A percentile compares a stretch with the other conserved stretches of the same genome.
These are phyloP conservation scores for Cadophora malorum DNA, from an alignment of 2,329 filamentous ascomycete genomes.

Conservation along the genomic window DNA sequence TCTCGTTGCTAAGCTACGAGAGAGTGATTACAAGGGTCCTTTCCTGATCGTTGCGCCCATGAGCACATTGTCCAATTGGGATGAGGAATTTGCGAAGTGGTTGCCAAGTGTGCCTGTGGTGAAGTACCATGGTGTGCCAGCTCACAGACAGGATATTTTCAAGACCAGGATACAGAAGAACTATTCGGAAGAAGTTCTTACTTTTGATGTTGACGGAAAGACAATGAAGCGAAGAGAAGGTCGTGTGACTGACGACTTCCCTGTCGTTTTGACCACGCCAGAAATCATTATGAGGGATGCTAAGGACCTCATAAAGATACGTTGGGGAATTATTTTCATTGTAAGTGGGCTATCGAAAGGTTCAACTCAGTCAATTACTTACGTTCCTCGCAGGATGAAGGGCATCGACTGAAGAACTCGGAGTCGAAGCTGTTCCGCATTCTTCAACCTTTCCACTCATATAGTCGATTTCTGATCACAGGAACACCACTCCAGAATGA, in stretches of 20 bases:
- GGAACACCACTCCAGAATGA: slow-evolving; percentile 97
- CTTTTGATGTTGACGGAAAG: slow-evolving; percentile 22
- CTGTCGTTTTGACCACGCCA: slow-evolving; percentile 92
- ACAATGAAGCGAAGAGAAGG: slow-evolving; percentile 52
- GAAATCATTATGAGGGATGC: slow-evolving; percentile 95
- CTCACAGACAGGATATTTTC: slow-evolving; percentile 78
- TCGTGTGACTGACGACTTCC: slow-evolving; percentile 71
- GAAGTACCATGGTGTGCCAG: slow-evolving; percentile 86
- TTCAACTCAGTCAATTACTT: slow-evolving; percentile 20
- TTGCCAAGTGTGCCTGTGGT: slow-evolving; percentile 86
- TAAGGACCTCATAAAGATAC: slow-evolving; percentile 79
- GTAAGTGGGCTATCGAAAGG: slow-evolving; percentile 51
- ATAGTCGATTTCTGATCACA: slow-evolving; percentile 89
- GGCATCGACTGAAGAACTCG: slow-evolving; percentile 96
- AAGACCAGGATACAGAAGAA: slow-evolving; percentile 72
- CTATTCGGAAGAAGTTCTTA: slow-evolving; percentile 49
- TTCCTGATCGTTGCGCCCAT: slow-evolving; percentile 90
- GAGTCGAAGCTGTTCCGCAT: slow-evolving; percentile 92
- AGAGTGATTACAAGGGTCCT: slow-evolving; percentile 83
- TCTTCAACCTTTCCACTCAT: slow-evolving; percentile 85
- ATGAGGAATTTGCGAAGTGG: slow-evolving; percentile 92
- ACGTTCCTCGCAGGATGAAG: slow-evolving; percentile 72
- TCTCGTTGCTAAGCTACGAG: slow-evolving; percentile 76
- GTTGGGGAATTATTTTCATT: slow-evolving; percentile 98
- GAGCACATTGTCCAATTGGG: slow-evolving; percentile 94